Base-by-base conservation (phyloP, 192 early-diverging fungal species). In the Glomus cerebriforme region DNA sequence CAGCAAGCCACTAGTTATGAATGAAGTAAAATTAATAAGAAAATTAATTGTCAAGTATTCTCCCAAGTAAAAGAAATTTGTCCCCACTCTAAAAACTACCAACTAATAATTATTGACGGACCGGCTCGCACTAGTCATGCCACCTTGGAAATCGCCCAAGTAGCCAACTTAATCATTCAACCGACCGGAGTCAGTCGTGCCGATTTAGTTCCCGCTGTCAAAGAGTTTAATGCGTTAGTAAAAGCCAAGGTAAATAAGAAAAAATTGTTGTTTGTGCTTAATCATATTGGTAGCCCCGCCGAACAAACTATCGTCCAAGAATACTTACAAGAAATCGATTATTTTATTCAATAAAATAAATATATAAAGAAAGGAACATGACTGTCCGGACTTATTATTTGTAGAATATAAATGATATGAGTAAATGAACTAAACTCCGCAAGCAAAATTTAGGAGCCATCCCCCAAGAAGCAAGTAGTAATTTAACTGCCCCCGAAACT, bases 21-120 rank as follows among this genome's bases (percentile, higher is more conserved):
- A 72, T 72, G 70, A 72, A 72, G 24, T 4, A n/a, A 72, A 72
- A 8, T 49, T 6, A 31, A 32, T 5, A 45, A 45, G 4, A 32
- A 72, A 72, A 49, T 72, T 72, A 59, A 2, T 71, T 45, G 69
- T 31, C 69, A 71, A 71, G 69, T 71, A 71, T 71, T 71, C 19
- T 2, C 43, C 1, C 35, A 34, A 71, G 69, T 43, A 71, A 71
- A 71, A 43, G 69, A 71, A 4, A 71, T 71, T 71, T 71, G 69
- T 39, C 69, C 69, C n/a, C n/a, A n/a, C n/a, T n/a, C n/a, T n/a
- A n/a, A n/a, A n/a, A n/a, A n/a, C n/a, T n/a, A n/a, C n/a, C n/a
- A n/a, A n/a, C n/a, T n/a, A n/a, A n/a, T 72, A 49, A 72, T 72
- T 2, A 72, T 72, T 26, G 69, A 72, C 13, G 69, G 43, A 49